These are phyloP conservation scores for Myxozyma neglecta DNA, from an alignment of 805 yeast genomes.

Conservation along the genomic window DNA sequence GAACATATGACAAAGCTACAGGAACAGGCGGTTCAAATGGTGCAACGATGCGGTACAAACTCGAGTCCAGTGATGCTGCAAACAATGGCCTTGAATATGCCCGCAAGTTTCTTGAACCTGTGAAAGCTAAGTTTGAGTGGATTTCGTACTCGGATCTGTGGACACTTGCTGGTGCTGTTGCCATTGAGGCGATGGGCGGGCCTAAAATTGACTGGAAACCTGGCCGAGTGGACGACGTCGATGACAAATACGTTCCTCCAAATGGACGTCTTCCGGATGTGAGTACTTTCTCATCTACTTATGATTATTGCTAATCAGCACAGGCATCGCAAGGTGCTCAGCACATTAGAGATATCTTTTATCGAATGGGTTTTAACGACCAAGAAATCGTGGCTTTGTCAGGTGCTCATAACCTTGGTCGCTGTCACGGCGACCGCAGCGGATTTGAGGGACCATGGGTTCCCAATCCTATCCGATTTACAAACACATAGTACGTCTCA, in stretches of 20 bases:
- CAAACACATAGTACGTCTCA: slow-evolving; percentile 58
- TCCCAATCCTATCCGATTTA: slow-evolving; percentile 68
- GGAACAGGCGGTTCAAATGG: slow-evolving; percentile 57
- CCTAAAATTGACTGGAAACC: slow-evolving; percentile 76
- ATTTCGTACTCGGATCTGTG: slow-evolving; percentile 75
- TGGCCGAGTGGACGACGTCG: slow-evolving; percentile 66
- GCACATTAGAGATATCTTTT: slow-evolving; percentile 65
- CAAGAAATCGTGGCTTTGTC: slow-evolving; percentile 71
- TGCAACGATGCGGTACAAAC: slow-evolving; percentile 53
- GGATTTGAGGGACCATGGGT: slow-evolving; percentile 91
- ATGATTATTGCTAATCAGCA: not conserved
- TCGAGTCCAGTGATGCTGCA: slow-evolving; percentile 56
- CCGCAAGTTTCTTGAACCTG: slow-evolving; percentile 55
- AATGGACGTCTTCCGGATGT: slow-evolving; percentile 70
- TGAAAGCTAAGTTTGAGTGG: slow-evolving; percentile 64
- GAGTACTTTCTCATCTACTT: not conserved
- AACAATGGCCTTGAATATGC: slow-evolving; percentile 66
- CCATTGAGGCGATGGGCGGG: slow-evolving; percentile 76
- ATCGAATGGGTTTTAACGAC: slow-evolving; percentile 66
- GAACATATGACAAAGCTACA: slow-evolving; percentile 63
- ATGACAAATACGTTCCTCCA: slow-evolving; percentile 53
- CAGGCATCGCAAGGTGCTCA: slow-evolving; percentile 59
- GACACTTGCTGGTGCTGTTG: slow-evolving; percentile 76
- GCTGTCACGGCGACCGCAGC: slow-evolving; percentile 63
- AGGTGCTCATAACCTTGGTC: slow-evolving; percentile 77